Evolutionary conservation across 495 filamentous ascomycete genomes (phyloP), one percentile per base, ranked within the genome.

Genomic region (Hyaloscypha finlandica): DNA sequence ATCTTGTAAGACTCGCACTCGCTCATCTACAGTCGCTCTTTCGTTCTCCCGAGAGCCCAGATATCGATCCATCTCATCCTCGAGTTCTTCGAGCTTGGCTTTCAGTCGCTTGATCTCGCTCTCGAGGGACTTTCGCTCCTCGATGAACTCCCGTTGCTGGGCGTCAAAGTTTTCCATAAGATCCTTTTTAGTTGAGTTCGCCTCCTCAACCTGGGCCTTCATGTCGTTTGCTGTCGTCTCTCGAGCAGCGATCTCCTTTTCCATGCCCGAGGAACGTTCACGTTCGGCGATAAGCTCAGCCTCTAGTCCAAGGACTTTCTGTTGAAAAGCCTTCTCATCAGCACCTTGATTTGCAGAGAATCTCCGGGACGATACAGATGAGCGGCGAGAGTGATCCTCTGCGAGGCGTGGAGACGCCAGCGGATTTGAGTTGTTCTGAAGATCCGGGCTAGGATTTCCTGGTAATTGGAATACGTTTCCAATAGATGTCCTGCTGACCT

Each of bases 131-230:
- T 87, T 90, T 30, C 94, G 87, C 75, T 98, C 93, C 61, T 88
- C 87, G 53, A 90, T 83, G 72, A 97, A 97, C 73, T 98, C 94
- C 33, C 87, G 87, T 74, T 96, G 92, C 37, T 92, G 85, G 37
- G 94, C 91, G 71, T 97, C 93, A 75, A 99, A 89, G 72, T 99
- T 99, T 51, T 91, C 90, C 74, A 99, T 86, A 1, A 99, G 85
- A 72, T 99, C 95, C 73, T 91, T 88, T 77, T 99, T 99, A 0
- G 91, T 99, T 3, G 91, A 94, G 67, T 92, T 89, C 14, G 84
- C 91, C 74, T 97, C 92, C 68, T 94, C 89, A 53, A 92, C 85
- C 66, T 88, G 89, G 55, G 86, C 82, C 68, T 86, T 89, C 35
- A 91, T 86, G 48, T 89, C 82, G 32, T 87, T 83, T 71, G 91